Conservation (phyloP, 2,329 filamentous ascomycete genomes). For the Neonectria sp. region DNA sequence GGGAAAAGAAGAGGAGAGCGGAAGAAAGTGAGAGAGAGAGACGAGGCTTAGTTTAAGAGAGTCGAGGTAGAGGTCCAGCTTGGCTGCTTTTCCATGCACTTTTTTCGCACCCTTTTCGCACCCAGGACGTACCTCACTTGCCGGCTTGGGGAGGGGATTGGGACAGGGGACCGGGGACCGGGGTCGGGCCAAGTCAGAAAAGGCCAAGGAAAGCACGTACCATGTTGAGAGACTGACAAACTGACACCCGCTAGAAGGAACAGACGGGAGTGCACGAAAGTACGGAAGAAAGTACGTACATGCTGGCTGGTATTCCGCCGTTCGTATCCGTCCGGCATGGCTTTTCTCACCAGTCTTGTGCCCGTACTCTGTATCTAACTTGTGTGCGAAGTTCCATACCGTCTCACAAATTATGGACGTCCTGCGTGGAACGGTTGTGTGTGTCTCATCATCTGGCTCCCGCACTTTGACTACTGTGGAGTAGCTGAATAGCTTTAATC, state of each 20-base stretch:
- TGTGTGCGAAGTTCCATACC: neutral
- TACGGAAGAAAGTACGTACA: neutral
- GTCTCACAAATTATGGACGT: neutral
- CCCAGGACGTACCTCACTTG: conserved; percentile 22
- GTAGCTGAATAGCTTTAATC: neutral
- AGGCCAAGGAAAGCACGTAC: conserved; percentile 1
- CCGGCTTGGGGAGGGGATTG: conserved; percentile 17
- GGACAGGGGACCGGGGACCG: conserved; percentile 5
- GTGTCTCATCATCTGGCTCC: too few relatives aligned
- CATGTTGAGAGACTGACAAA: conserved; percentile 4
- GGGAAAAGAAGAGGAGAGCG: neutral
- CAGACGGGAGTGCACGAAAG: too few relatives aligned
- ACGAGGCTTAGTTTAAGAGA: conserved; percentile 12
- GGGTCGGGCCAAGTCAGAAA: conserved; percentile 4
- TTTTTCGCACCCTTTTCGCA: conserved; percentile 33
- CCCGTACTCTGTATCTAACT: too few relatives aligned
- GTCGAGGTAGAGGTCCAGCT: conserved; percentile 10
- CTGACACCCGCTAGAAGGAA: neutral
- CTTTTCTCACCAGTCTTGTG: neutral
- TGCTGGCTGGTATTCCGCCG: neutral
- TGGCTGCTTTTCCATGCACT: conserved; percentile 1
- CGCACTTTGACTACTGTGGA: neutral
- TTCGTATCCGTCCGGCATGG: neutral
- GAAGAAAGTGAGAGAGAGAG: conserved; percentile 1
- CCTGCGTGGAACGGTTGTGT: neutral